These are phyloP conservation scores for Suillus occidentalis DNA, from an alignment of 768 basidiomycete species.

Conservation along the genomic window DNA sequence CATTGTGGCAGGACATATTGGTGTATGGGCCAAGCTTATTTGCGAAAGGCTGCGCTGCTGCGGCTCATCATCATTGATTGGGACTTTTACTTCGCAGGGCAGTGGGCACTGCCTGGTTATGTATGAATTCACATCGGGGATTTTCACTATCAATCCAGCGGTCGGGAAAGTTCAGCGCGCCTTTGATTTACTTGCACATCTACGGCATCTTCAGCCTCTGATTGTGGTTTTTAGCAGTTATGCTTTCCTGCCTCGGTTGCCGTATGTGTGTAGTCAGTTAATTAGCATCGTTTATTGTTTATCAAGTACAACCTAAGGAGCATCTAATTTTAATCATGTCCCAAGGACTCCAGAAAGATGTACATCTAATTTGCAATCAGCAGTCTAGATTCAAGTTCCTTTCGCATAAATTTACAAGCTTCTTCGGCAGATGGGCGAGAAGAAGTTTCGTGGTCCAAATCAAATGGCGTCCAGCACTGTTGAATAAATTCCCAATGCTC, in stretches of 20 bases:
- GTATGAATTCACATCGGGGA: neutral
- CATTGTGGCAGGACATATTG: neutral
- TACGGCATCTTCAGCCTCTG: neutral
- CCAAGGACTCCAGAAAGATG: neutral
- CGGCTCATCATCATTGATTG: neutral
- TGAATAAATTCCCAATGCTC: neutral
- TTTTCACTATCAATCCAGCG: neutral
- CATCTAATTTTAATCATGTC: neutral
- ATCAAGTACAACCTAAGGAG: neutral
- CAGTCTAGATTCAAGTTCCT: neutral
- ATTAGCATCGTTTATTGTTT: neutral
- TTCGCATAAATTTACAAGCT: neutral
- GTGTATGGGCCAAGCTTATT: neutral
- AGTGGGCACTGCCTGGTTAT: neutral
- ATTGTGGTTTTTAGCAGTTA: no score
- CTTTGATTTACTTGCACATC: neutral
- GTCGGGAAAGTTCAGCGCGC: neutral
- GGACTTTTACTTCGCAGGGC: neutral
- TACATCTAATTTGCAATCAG: neutral
- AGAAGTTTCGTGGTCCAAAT: neutral
- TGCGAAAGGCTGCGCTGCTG: neutral
- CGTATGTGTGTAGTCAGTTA: no score
- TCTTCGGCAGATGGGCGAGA: constrained; percentile 1
- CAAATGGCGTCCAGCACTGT: neutral
- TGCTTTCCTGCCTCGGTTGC: no score